Base-by-base conservation (phyloP, 2,329 filamentous ascomycete species). In the Samsoniella hepiali region DNA sequence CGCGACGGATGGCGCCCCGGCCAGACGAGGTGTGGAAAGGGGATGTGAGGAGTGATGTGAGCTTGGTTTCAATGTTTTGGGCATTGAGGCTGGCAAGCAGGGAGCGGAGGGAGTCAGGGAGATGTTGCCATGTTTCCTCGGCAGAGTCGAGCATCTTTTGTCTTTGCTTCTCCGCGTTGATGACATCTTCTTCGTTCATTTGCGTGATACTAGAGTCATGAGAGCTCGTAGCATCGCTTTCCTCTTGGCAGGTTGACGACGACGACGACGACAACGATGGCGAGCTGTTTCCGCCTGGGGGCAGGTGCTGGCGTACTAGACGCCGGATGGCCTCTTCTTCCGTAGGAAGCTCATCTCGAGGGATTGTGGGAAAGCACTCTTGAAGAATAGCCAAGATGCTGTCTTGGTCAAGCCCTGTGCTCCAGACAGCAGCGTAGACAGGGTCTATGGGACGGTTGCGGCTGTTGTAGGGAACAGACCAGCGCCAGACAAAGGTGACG, bases 401-500 rank as follows among this genome's bases (percentile, higher is more conserved):
- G 13, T 54, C 27, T 7, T 58, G 13, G 15, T 65, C 62, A 27
- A 65, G 22, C 1, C 45, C 32, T 1, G 40, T 60, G 5, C 44
- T 55, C 67, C 67, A 68, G 8, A 67, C 60, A 13, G 56, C 38
- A 11, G 65, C 60, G 38, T 67, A 68, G 13, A 65, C 40, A 7
- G 47, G 36, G 44, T 68, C 67, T 13, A 59, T 44, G 13, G 64
- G 63, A 13, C 66, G 64, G 47, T 68, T 66, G 31, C 67, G 63
- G 40, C 63, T 67, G 29, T 63, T 66, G 53, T 66, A 63, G 6
- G 65, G 65, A 22, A 68, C 66, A 7, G 67, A 67, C 66, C 67
- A 68, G n/a, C 63, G 42, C 67, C 67, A 67, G 29, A 68, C 45
- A 15, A 66, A 63, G 22, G 42, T 61, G 34, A 61, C 22, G 36